Evolutionary conservation across 139 green algal genomes (phyloP), one percentile per base, ranked within the genome.

Genomic region (Tetratostichococcus sp.): DNA sequence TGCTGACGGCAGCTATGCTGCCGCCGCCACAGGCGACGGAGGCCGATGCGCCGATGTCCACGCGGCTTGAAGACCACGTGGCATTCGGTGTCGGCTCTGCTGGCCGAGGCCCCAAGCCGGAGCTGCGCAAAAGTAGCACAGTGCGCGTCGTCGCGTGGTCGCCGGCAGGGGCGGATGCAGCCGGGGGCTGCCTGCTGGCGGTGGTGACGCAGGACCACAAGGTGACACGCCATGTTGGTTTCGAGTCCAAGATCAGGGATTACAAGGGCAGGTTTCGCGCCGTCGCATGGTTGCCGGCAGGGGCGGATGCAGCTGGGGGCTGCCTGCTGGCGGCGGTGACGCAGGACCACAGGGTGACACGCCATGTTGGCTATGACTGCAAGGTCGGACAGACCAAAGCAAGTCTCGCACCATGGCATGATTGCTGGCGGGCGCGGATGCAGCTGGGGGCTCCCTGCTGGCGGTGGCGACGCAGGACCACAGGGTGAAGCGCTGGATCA

Each of bases 321-420:
- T 89, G 84, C 70, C 66, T 86, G 70, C 69, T 90, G 39, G 77
- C 71, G 1, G 30, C 71, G 1, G 62, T 89, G 1, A 75, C 69
- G 35, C 74, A 70, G 35, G 80, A 90, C 34, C 69, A 82, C 66
- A 69, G 73, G 68, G 79, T 26, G 57, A 30, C 25, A 1, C 22
- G 1, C 0, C 16, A 57, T 22, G 26, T 68, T n/a, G 28, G n/a
- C 59, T 70, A 23, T 35, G 42, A 43, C 28, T 67, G 70, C 30
- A 35, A 32, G 25, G 57, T n/a, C 19, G n/a, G n/a, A n/a, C n/a
- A n/a, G n/a, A n/a, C n/a, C n/a, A n/a, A n/a, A n/a, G 23, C 34
- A 81, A 30, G 31, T 69, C 76, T 2, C 76, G 82, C n/a, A 59
- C 26, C 21, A 2, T 85, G 26, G 72, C 30, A 35, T 87, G 82